A percentile compares a stretch with the other conserved stretches of the same genome.
phyloP scores from a whole-genome alignment of 139 green algal species.

The Micractinium conductrix region DNA sequence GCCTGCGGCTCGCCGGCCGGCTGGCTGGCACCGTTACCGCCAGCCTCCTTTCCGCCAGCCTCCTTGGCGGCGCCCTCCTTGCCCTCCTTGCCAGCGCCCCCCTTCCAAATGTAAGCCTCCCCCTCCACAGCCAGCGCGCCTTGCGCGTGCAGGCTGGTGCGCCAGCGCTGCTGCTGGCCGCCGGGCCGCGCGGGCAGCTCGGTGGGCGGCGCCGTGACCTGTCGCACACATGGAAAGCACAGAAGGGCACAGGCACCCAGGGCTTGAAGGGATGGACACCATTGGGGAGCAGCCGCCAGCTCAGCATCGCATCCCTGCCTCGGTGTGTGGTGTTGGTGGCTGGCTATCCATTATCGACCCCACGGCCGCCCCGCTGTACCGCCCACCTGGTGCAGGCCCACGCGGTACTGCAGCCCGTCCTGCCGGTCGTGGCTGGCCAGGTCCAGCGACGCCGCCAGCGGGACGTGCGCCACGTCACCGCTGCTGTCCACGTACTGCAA shows the following conservation, averaged over 20 bases:
- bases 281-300: too few species aligned
- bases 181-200: not conserved
- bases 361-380: not conserved
- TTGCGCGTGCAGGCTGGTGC: slow-evolving; percentile 58
- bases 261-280: too few species aligned
- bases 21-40: not conserved
- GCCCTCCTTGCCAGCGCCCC: slow-evolving; percentile 7
- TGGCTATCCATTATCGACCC: too few species aligned
- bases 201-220: slow-evolving; percentile 26
- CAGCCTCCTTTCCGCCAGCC: not conserved
- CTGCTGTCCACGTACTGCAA: slow-evolving; percentile 55
- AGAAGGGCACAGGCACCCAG: too few species aligned
- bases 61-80: not conserved
- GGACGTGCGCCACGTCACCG: slow-evolving; percentile 47
- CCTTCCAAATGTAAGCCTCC: slow-evolving; percentile 60
- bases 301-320: too few species aligned
- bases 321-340: too few species aligned
- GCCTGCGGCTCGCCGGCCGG: not conserved
- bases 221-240: not conserved
- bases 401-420: slow-evolving; percentile 68
- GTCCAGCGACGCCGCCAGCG: slow-evolving; percentile 52
- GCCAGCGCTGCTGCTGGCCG: slow-evolving; percentile 3
- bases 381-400: slow-evolving; percentile 60
- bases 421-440: slow-evolving; percentile 46
- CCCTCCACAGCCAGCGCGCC: slow-evolving; percentile 69